phyloP scores from a whole-genome alignment of 1,284 basidiomycete genomes.

The Trametes sp. region DNA sequence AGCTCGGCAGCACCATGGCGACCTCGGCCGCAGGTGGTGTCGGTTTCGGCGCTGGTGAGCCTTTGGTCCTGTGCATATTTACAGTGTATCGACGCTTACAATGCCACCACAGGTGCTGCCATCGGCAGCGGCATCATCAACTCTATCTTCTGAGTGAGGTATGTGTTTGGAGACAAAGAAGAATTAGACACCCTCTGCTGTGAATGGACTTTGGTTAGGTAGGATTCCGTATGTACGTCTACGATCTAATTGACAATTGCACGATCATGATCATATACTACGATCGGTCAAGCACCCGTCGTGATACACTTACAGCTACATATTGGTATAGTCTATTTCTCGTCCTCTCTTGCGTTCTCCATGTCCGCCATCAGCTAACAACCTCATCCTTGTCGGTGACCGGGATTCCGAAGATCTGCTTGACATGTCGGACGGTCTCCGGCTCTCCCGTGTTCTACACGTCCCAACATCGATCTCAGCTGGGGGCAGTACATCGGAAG shows the following conservation, averaged over 20 bases:
- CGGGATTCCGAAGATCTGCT: constrained; percentile 46
- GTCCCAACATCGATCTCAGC: background rate
- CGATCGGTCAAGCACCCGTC: background rate
- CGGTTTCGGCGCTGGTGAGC: constrained; percentile 69
- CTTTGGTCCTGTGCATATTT: background rate
- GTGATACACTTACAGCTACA: background rate
- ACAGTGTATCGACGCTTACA: constrained; percentile 4
- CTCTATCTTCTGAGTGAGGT: constrained; percentile 46
- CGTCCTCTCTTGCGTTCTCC: too few relatives aligned
- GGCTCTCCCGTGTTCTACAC: constrained; percentile 55
- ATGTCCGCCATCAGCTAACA: background rate
- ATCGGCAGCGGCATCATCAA: constrained; percentile 50
- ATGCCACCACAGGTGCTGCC: constrained; percentile 44
- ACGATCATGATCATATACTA: background rate
- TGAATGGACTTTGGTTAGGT: constrained; percentile 14
- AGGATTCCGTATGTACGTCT: constrained; percentile 15
- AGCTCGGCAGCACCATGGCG: constrained; percentile 67
- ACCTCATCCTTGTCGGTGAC: constrained; percentile 19
- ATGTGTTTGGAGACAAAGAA: background rate
- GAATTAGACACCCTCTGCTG: background rate
- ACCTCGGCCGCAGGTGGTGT: constrained; percentile 74
- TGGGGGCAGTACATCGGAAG: background rate
- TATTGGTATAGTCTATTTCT: background rate
- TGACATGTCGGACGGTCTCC: constrained; percentile 51
- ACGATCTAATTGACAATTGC: background rate